Conservation (phyloP, 192 early-diverging fungal species). For the Mortierella alpina region DNA sequence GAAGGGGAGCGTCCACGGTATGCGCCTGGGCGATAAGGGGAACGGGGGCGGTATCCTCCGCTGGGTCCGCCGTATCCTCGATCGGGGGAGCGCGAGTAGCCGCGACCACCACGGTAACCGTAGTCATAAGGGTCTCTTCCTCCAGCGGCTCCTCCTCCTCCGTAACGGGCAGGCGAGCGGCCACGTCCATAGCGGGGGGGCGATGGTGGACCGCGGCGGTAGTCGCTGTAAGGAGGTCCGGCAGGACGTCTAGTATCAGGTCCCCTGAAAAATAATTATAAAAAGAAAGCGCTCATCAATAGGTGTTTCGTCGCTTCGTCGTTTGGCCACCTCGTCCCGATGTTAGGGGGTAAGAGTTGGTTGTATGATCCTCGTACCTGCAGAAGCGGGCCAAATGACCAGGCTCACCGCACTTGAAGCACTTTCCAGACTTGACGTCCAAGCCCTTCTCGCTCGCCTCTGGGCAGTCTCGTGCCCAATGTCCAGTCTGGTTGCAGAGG, state of each 20-base stretch:
- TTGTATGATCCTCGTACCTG: constrained; percentile 27
- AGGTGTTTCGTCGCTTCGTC: neutral
- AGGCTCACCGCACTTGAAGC: constrained; percentile 64
- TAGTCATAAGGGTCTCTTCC: constrained; percentile 45
- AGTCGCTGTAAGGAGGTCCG: constrained; percentile 45
- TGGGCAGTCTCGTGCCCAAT: constrained; percentile 67
- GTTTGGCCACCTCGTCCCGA: neutral
- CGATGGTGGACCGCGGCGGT: constrained; percentile 53
- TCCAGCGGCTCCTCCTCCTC: constrained; percentile 4
- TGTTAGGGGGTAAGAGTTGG: neutral
- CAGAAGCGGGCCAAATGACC: constrained; percentile 66
- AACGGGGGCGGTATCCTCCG: constrained; percentile 41
- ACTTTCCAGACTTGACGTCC: constrained; percentile 66
- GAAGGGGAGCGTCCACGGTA: constrained; percentile 54
- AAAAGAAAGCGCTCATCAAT: no score
- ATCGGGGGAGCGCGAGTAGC: constrained; percentile 57
- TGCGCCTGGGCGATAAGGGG: constrained; percentile 47
- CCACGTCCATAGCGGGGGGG: constrained; percentile 49
- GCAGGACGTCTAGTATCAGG: constrained; percentile 23
- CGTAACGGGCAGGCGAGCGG: constrained; percentile 51
- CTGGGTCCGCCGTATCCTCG: constrained; percentile 52
- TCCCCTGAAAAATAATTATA: constrained; percentile 1
- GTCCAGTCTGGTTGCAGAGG: constrained; percentile 62
- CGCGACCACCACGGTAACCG: constrained; percentile 45
- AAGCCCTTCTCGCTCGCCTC: constrained; percentile 64